A percentile compares a stretch with the other conserved stretches of the same genome.
These are phyloP conservation scores for Epichloe gansuensis DNA, from an alignment of 2,329 filamentous ascomycete species.

Conservation along the genomic window DNA sequence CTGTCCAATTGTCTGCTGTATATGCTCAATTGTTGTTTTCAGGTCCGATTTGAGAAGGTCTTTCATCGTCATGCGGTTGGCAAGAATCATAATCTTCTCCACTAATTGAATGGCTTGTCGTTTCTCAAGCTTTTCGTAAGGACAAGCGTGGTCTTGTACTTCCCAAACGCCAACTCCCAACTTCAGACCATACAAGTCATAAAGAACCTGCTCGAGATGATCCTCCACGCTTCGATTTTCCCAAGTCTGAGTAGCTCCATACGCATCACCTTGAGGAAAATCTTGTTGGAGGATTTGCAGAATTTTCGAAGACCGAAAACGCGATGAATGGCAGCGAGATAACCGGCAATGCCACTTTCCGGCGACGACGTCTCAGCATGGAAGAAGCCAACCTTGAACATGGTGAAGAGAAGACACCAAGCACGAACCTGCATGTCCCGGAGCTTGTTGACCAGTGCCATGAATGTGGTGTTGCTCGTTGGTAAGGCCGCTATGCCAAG, in stretches of 20 bases:
- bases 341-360: slow-evolving; percentile 64
- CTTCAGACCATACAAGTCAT: slow-evolving; percentile 71
- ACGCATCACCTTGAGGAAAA: slow-evolving; percentile 82
- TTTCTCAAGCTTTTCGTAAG: slow-evolving; percentile 64
- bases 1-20: slow-evolving; percentile 74
- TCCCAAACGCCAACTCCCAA: slow-evolving; percentile 56
- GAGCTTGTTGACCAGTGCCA: slow-evolving; percentile 49
- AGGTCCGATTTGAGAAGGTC: slow-evolving; percentile 86
- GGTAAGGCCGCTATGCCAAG: slow-evolving; percentile 58
- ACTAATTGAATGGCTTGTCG: slow-evolving; percentile 70
- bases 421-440: slow-evolving; percentile 78
- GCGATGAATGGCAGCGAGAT: slow-evolving; percentile 70
- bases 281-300: slow-evolving; percentile 75
- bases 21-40: slow-evolving; percentile 80
- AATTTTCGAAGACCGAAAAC: slow-evolving; percentile 72
- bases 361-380: slow-evolving; percentile 46
- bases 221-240: slow-evolving; percentile 72
- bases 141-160: slow-evolving; percentile 68
- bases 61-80: slow-evolving; percentile 75
- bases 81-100: slow-evolving; percentile 71
- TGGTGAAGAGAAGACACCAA: slow-evolving; percentile 77
- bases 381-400: slow-evolving; percentile 68
- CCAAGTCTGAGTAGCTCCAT: slow-evolving; percentile 69
- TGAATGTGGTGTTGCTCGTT: slow-evolving; percentile 42
- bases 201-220: slow-evolving; percentile 75